Evolutionary conservation across 2,329 filamentous ascomycete species (phyloP).

Genomic region (Xylaria sp.): DNA sequence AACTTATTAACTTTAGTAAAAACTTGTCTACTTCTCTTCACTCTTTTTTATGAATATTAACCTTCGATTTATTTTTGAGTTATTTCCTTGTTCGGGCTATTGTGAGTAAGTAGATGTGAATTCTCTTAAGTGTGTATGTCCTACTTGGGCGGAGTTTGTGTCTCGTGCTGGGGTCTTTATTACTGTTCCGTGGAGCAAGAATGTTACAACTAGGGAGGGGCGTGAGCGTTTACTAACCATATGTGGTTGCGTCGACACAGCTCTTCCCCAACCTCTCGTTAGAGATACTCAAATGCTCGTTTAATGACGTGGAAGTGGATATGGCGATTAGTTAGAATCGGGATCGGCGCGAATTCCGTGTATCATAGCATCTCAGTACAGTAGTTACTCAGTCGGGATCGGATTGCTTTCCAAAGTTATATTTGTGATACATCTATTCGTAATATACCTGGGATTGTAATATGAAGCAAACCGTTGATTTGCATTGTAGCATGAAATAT

Average conservation of each 20-base stretch:
- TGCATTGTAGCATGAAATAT: background rate
- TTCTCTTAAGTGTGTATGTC: background rate
- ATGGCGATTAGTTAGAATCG: slow-evolving; percentile 1
- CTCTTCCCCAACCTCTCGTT: background rate
- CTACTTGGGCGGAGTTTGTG: background rate
- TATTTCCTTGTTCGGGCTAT: too few species aligned
- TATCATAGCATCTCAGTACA: background rate
- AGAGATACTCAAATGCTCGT: slow-evolving; percentile 6
- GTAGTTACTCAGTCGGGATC: background rate
- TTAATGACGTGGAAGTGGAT: slow-evolving; percentile 20
- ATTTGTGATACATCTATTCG: background rate
- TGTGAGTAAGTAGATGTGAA: background rate
- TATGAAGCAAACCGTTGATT: background rate
- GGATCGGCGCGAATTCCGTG: slow-evolving; percentile 12
- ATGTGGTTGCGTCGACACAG: background rate
- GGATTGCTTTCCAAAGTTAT: slow-evolving; percentile 7
- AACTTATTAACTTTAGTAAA: slow-evolving; percentile 31
- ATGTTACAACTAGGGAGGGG: background rate
- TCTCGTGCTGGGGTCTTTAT: background rate
- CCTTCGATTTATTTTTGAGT: background rate
- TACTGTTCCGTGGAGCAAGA: slow-evolving; percentile 13
- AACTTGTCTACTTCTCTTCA: slow-evolving; percentile 12
- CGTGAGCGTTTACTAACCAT: background rate
- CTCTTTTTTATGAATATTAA: slow-evolving; percentile 2
- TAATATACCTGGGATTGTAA: background rate